Evolutionary conservation across 2,329 filamentous ascomycete genomes (phyloP), one percentile per base, ranked within the genome.

Genomic region (Rhexocercosporidium sp.): DNA sequence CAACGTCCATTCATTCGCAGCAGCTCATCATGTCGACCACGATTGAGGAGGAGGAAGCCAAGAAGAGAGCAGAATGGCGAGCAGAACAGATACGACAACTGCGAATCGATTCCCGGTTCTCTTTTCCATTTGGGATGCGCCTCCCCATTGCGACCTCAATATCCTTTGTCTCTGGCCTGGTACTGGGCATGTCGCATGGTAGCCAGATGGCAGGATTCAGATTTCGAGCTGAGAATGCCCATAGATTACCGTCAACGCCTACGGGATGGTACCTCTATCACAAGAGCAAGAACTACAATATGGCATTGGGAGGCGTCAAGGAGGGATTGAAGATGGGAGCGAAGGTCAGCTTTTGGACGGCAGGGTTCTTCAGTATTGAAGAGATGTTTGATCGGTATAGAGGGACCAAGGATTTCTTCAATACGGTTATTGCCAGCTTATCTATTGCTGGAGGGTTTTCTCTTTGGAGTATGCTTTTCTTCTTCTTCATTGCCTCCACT

Each of bases 181-280:
- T 82, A 0, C 82, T 97, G 14, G 94, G 94, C 29, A 82, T 90
- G 20, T 84, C 88, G 7, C 88, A 94, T 65, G 93, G 93, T 27
- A 90, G 89, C 66, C 89, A 89, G 75, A 89, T 86, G 77, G 88
- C 92, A 0, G 90, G 92, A 61, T 84, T 97, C 66, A 91, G 92
- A 46, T 99, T 97, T 82, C 91, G 95, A 64, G 96, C 96, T 68
- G 96, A 99, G 81, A 97, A 99, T 77, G 94, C 96, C 0, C 96
- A 99, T 83, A 92, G 95, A 72, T 88, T 97, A 69, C 96, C 96
- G 22, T 89, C 88, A 3, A 90, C 90, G 0, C 90, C 92, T 29
- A 88, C 90, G 1, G 95, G 94, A 20, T 99, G 96, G 96, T 99
- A 95, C 78, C 87, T 98, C n/a, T 99, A 99, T 80, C 95, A 98